Base-by-base conservation (phyloP, 1,139 yeast genomes). In the Geotrichum fermentans region DNA sequence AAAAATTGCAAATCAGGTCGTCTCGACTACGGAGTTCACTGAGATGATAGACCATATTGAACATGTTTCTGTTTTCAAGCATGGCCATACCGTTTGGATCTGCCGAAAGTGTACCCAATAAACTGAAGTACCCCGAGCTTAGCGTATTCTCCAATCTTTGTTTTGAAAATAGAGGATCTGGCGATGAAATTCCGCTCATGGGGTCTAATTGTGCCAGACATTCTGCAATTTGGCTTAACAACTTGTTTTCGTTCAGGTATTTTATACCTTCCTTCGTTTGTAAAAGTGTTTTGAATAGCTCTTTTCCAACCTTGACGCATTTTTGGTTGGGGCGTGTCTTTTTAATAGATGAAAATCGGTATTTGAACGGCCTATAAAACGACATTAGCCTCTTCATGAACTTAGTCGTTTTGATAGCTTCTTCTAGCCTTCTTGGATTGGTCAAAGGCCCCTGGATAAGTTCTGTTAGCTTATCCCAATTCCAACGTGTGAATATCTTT, bases 351-450 rank as follows among this genome's bases (percentile, higher is more conserved):
- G 96, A 83, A 64, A 88, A 92, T 51, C 96, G 70, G 60, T 82
- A 82, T 64, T 92, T 89, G 68, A 90, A 84, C 0, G 99, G 98
- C 44, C 97, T 74, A 63, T 82, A 92, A 63, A 92, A 94, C 2
- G 96, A 85, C 60, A 90, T 67, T 29, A 92, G 65, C 50, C 97
- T 71, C 61, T 92, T 90, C 65, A 90, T 74, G 59, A 92, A 88
- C 60, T 89, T 90, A 0, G 97, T 84, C 8, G 86, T 83, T 56
- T 78, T 83, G 35, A 82, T 72, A 0, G 85, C 71, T 54, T 92
- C 98, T 29, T 88, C 95, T 47, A 94, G 73, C 42, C 89, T 70
- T 55, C 73, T 77, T 0, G 88, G 83, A 58, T 80, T 83, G 50
- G 79, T 66, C 21, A 92, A 68, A 0, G 97, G 96, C 0, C 97